Base-by-base conservation (phyloP, 495 filamentous ascomycete species). In the Penicillium robsamsonii region DNA sequence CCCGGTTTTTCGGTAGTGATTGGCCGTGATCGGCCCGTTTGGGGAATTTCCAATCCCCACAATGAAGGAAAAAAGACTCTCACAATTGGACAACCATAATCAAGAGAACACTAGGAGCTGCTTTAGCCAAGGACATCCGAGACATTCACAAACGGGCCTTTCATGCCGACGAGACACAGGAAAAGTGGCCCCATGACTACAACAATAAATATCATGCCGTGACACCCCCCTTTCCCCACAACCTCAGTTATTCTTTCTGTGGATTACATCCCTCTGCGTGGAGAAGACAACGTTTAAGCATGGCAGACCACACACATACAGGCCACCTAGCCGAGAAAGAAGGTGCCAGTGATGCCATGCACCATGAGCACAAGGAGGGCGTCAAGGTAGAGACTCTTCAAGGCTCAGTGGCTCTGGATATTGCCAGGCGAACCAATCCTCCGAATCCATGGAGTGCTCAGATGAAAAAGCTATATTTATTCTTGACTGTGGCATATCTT, bases 361-460 rank as follows among this genome's bases (percentile, higher is more conserved):
- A 59, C 25, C n/a, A 48, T 22, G 57, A 59, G 13, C 40, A 41
- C 20, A 42, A 30, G 18, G 54, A 61, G 13, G 56, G 56, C 37
- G 37, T 53, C 41, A 52, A 49, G 33, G 47, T 61, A 17, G 58
- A 61, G 35, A 40, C 33, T 15, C 41, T 61, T 11, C 58, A 57
- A 29, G 58, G 58, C 24, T 61, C 58, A 17, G 33, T 61, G 48
- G 58, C 42, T 25, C 30, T 61, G 48, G 58, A 61, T n/a, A 41
- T 53, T 5, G 58, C 58, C 35, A 52, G 40, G 29, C 53, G 58
- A 18, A 37, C 48, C 25, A 31, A 49, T 50, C 58, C 58, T 10
- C 58, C 58, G 22, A 48, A 38, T 15, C 58, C 58, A 4, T 61
- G 54, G 58, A 61, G 58, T 38, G 17, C 12, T 29, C 44, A 45